Evolutionary conservation across 2,329 filamentous ascomycete genomes (phyloP), one percentile per base, ranked within the genome.

Genomic region (Seiridium cupressi): DNA sequence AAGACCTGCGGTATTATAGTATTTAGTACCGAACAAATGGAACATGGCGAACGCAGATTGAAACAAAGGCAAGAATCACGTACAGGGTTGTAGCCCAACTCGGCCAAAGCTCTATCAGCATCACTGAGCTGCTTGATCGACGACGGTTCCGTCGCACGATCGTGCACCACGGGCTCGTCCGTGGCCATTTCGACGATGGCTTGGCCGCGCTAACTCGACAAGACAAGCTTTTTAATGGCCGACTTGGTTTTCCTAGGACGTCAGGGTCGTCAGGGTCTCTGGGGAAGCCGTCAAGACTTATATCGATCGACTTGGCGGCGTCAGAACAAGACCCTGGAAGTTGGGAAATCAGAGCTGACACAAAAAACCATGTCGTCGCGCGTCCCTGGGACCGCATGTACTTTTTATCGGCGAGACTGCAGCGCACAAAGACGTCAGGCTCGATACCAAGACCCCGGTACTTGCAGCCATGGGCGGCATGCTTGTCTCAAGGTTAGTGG

Each of bases 1-100:
- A 85, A 84, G 58, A 85, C 83, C 70, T 81, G 55, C 26, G 9
- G 11, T 1, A 8, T 18, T 34, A 42, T 7, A 13, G 7, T 42
- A 8, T 8, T 42, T 13, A 42, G 38, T 13, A 42, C 38, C 38
- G 13, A 42, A 42, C 18, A 26, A 26, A 26, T 26, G 18, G 18
- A 1, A 26, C 18, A 26, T 26, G 18, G 18, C 18, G 18, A 26
- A 26, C 18, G 18, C 18, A 26, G 18, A 26, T 26, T 26, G 18
- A 26, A 26, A 26, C 18, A 26, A 26, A 26, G 18, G 18, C 18
- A 26, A 26, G 18, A 26, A 26, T 26, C 18, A 26, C 69, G 49
- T 64, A 76, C 74, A 36, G 74, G 74, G n/a, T 63, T 69, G 62
- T 76, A 76, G 13, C 74, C 74, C 68, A 76, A 69, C 13, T 72